These are phyloP conservation scores for Wickerhamiella brachini DNA, from an alignment of 805 yeast species.

Conservation along the genomic window DNA sequence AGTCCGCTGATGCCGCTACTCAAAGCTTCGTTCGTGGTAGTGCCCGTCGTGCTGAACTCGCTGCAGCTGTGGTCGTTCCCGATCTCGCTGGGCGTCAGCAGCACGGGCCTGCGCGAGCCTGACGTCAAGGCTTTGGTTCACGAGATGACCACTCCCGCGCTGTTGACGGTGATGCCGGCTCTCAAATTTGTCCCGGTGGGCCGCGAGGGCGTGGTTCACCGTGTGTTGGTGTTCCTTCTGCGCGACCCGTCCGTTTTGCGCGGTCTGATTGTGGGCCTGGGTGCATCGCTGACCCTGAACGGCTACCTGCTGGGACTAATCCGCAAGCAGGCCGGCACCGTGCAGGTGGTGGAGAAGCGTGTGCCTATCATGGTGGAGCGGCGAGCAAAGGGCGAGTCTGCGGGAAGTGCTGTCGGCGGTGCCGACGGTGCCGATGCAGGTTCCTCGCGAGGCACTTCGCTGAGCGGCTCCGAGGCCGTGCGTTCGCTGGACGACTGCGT, in stretches of 20 bases:
- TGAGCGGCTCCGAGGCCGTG: background rate
- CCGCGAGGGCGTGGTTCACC: slow-evolving; percentile 9
- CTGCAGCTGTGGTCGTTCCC: slow-evolving; percentile 24
- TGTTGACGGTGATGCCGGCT: slow-evolving; percentile 28
- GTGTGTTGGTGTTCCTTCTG: slow-evolving; percentile 4
- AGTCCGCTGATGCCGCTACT: slow-evolving; percentile 12
- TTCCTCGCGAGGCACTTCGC: too few relatives aligned
- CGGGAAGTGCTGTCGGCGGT: too few relatives aligned
- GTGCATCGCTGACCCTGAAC: slow-evolving; percentile 66
- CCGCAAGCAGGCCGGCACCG: slow-evolving; percentile 33
- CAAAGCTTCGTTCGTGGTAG: slow-evolving; percentile 22
- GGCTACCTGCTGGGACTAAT: slow-evolving; percentile 62
- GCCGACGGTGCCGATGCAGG: too few relatives aligned
- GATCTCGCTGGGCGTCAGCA: slow-evolving; percentile 21
- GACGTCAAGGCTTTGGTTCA: slow-evolving; percentile 7
- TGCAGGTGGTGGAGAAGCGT: slow-evolving; percentile 23
- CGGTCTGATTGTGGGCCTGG: slow-evolving; percentile 54
- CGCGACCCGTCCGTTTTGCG: slow-evolving; percentile 10
- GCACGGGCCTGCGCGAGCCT: slow-evolving; percentile 12
- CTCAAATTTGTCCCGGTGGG: slow-evolving; percentile 22
- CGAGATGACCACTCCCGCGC: slow-evolving; percentile 12
- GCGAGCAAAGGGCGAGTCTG: background rate
- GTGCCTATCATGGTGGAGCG: slow-evolving; percentile 21
- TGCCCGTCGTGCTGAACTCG: slow-evolving; percentile 25
- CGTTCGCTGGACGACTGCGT: slow-evolving; percentile 45